Evolutionary conservation across 208 protist genomes (phyloP).

Genomic region (Tritrichomonas foetus): DNA sequence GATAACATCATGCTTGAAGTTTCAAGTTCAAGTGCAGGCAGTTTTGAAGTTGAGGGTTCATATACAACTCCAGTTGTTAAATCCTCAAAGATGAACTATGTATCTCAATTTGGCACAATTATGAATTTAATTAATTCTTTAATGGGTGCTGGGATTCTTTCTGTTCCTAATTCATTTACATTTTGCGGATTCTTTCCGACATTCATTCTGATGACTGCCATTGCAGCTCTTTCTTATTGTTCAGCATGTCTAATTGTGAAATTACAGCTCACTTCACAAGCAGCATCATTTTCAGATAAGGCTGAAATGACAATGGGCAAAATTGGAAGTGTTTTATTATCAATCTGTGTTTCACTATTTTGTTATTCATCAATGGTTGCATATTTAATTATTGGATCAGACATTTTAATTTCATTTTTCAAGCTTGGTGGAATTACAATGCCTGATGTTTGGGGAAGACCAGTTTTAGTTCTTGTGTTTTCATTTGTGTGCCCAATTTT

Average conservation of each 20-base stretch:
- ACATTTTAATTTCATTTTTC: neutral
- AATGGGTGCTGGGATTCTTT: neutral
- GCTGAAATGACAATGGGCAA: neutral
- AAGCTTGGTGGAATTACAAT: neutral
- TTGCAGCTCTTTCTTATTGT: neutral
- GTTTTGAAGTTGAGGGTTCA: too few species aligned
- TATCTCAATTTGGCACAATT: neutral
- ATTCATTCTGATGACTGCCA: neutral
- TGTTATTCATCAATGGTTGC: neutral
- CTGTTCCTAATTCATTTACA: neutral
- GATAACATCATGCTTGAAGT: too few species aligned
- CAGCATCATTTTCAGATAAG: neutral
- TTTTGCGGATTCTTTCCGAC: neutral
- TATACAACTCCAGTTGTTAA: too few species aligned
- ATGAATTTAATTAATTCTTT: neutral
- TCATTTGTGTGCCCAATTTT: neutral
- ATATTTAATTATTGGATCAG: neutral
- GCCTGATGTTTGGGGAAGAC: neutral
- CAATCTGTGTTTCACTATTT: neutral
- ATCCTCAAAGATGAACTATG: too few species aligned
- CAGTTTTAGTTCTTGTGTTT: neutral
- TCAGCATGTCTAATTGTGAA: neutral
- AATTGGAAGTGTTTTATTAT: neutral
- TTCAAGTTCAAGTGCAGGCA: too few species aligned
- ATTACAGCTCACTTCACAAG: neutral